phyloP scores from a whole-genome alignment of 345 rosid species.

The Euphorbia tirucalli region DNA sequence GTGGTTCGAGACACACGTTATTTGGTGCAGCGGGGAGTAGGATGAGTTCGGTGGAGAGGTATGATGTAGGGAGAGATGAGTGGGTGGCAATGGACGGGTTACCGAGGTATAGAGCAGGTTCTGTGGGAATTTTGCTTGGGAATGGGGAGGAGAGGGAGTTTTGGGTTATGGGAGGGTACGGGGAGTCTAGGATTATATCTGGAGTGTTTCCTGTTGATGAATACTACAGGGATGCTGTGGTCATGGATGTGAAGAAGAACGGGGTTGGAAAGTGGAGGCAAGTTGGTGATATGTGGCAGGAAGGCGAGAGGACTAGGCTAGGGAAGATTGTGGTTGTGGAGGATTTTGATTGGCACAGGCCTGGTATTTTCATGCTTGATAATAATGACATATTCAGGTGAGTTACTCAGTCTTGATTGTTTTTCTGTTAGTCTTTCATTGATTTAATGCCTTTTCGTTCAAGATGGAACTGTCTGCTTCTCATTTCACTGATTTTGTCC shows the following conservation, averaged over 20 bases:
- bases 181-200: conserved; percentile 65
- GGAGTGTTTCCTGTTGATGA: conserved; percentile 86
- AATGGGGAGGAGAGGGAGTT: conserved; percentile 51
- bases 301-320: conserved; percentile 53
- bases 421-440: not conserved
- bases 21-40: conserved; percentile 86
- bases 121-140: conserved; percentile 63
- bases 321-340: conserved; percentile 74
- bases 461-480: not conserved
- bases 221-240: conserved; percentile 72
- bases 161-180: conserved; percentile 99
- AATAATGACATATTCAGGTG: conserved; percentile 62
- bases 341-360: conserved; percentile 41
- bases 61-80: conserved; percentile 63
- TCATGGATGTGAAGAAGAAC: conserved; percentile 50
- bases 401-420: not conserved
- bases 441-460: not conserved
- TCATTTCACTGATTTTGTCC: not conserved
- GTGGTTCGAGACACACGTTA: conserved; percentile 79
- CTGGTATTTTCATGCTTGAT: conserved; percentile 75
- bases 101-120: conserved; percentile 85
- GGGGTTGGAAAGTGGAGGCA: conserved; percentile 56
- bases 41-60: conserved; percentile 71
- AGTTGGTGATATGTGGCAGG: conserved; percentile 81
- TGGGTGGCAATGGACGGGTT: conserved; percentile 67